Evolutionary conservation across 176 grass and related monocot species (phyloP).

Genomic region (Oryza australiensis): DNA sequence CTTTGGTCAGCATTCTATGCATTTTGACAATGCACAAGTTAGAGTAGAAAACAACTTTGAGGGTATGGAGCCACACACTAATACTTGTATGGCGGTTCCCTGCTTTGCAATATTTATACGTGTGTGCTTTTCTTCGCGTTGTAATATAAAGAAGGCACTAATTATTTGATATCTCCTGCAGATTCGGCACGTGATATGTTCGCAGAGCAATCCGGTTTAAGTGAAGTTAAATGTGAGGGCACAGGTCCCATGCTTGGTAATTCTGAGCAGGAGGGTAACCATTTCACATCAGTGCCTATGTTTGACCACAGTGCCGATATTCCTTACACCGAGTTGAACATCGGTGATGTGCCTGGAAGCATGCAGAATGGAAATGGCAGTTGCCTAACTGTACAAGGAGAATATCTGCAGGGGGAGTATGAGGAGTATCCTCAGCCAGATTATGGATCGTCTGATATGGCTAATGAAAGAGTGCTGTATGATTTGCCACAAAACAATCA

Average conservation of each 20-base stretch:
- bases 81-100: conserved; percentile 34
- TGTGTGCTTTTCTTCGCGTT: background rate
- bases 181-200: conserved; percentile 40
- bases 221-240: conserved; percentile 38
- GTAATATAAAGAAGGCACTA: conserved; percentile 9
- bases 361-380: conserved; percentile 49
- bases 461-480: conserved; percentile 27
- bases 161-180: conserved; percentile 35
- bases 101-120: background rate
- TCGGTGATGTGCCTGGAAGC: conserved; percentile 40
- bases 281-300: conserved; percentile 28
- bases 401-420: conserved; percentile 30
- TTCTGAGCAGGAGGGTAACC: conserved; percentile 40
- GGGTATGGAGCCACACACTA: conserved; percentile 29
- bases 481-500: conserved; percentile 48
- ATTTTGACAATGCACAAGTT: conserved; percentile 33
- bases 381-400: conserved; percentile 48
- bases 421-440: conserved; percentile 31
- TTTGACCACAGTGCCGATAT: conserved; percentile 33
- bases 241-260: conserved; percentile 33
- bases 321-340: conserved; percentile 38
- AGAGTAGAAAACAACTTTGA: conserved; percentile 31
- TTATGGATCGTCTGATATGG: conserved; percentile 37
- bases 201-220: conserved; percentile 49
- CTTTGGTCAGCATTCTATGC: conserved; percentile 30